Evolutionary conservation across 2,329 filamentous ascomycete species (phyloP).

Genomic region (Keithomyces neogunnii): DNA sequence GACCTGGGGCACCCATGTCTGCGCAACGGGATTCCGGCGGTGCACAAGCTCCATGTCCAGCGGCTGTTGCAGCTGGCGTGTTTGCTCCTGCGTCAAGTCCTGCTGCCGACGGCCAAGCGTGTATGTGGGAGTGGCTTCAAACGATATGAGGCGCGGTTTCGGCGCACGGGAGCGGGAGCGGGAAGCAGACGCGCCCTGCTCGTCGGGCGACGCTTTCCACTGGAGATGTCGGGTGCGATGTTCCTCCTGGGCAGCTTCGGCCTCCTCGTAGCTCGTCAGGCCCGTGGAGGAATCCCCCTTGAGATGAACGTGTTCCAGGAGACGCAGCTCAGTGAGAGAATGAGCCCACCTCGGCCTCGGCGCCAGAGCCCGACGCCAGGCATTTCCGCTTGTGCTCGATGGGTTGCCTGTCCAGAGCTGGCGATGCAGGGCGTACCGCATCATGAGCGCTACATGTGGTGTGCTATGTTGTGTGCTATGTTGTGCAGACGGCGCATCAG

Average conservation of each 20-base stretch:
- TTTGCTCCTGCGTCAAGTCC: constrained; percentile 36
- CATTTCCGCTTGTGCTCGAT: background rate
- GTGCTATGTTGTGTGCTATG: background rate
- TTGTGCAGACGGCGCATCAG: background rate
- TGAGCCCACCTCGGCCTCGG: background rate
- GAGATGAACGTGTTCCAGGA: constrained; percentile 24
- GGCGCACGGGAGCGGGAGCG: constrained; percentile 37
- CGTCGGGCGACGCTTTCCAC: constrained; percentile 22
- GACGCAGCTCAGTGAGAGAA: background rate
- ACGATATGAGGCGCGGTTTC: constrained; percentile 65
- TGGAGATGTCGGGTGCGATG: constrained; percentile 24
- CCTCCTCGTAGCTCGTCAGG: constrained; percentile 22
- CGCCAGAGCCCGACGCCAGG: background rate
- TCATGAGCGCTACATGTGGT: constrained; percentile 1
- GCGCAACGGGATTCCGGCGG: constrained; percentile 19
- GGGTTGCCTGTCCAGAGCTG: background rate
- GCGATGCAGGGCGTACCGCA: background rate
- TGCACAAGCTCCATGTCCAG: constrained; percentile 22
- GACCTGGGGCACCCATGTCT: constrained; percentile 47
- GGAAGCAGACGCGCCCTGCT: constrained; percentile 14
- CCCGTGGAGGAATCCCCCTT: constrained; percentile 10
- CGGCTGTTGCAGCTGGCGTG: constrained; percentile 32
- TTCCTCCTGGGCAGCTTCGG: constrained; percentile 23
- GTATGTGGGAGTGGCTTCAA: constrained; percentile 75
- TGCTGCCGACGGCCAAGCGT: constrained; percentile 80